Evolutionary conservation across 805 yeast genomes (phyloP), one percentile per base, ranked within the genome.

Genomic region (Diddensiella caesifluorescens): DNA sequence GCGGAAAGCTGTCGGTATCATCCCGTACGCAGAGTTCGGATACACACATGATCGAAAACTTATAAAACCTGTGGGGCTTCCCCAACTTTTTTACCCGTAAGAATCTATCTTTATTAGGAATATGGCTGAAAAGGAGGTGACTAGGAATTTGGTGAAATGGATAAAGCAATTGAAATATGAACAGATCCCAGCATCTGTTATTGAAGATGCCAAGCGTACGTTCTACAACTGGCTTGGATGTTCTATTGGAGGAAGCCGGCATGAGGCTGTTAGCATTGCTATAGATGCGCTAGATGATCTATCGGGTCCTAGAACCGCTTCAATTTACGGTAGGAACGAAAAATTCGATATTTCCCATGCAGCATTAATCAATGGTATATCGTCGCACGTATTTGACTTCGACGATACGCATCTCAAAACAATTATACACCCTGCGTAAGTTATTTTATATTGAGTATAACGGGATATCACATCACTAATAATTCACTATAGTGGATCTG

Each of bases 371-470:
- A 38, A 38, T 29, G 42, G 42, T n/a, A 38, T 38, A 9, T 38
- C 42, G 7, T 38, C 42, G 19, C 42, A 38, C 20, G 42, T 38
- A 9, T 38, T 38, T 30, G 42, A 38, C 28, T 38, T 38, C 22
- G 42, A 38, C 16, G 42, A 38, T 30, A 38, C 42, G 7, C 42
- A 38, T 30, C 36, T 38, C 12, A 38, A 38, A 22, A 38, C 42
- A 13, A 38, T 38, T 31, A 38, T 38, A 10, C 42, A 38, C 20
- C 42, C 42, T 4, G 42, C 42, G 42, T 38, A 30, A 38, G 42
- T 30, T 12, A 9, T 7, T 6, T 29, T 7, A 7, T 9, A 18
- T 10, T 13, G 6, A 29, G 9, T 10, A 10, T 5, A 4, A 19
- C 19, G 4, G 32, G 10, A 16, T 15, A 10, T 30, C 21, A 22